Conservation (phyloP, 1,284 basidiomycete species). For the Apiotrichum siamense region DNA sequence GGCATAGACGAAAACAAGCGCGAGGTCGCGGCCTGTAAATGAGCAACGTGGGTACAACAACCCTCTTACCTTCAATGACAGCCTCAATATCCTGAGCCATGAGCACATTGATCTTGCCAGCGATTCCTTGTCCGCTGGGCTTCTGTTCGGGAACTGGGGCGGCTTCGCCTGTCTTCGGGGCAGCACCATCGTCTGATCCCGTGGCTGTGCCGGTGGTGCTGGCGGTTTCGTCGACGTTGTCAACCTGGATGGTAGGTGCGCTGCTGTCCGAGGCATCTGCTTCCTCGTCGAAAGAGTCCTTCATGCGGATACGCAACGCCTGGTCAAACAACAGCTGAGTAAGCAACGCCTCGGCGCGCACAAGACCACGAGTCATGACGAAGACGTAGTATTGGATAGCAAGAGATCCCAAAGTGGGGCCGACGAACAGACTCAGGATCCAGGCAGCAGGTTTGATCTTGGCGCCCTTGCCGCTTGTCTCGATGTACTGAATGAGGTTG, state of each 20-base stretch:
- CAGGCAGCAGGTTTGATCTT: slow-evolving; percentile 56
- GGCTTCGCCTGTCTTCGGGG: slow-evolving; percentile 5
- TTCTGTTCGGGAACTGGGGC: background rate
- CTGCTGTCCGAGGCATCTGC: slow-evolving; percentile 6
- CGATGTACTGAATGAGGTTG: slow-evolving; percentile 52
- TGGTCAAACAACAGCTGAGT: slow-evolving; percentile 68
- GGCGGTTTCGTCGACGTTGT: slow-evolving; percentile 14
- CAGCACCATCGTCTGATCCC: slow-evolving; percentile 14
- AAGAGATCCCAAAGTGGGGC: slow-evolving; percentile 47
- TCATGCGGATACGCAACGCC: slow-evolving; percentile 59
- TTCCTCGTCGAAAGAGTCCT: slow-evolving; percentile 32
- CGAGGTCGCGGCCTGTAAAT: slow-evolving; percentile 36
- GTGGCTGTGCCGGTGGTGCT: slow-evolving; percentile 11
- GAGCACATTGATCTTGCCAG: slow-evolving; percentile 59
- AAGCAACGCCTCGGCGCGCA: slow-evolving; percentile 58
- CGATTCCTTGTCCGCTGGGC: slow-evolving; percentile 45
- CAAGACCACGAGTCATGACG: slow-evolving; percentile 47
- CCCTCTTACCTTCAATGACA: slow-evolving; percentile 36
- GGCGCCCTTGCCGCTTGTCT: slow-evolving; percentile 47
- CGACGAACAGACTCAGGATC: slow-evolving; percentile 58
- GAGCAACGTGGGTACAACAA: background rate
- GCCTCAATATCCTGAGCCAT: slow-evolving; percentile 46
- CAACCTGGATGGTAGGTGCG: slow-evolving; percentile 15
- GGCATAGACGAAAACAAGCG: slow-evolving; percentile 37
- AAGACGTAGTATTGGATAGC: slow-evolving; percentile 46